Evolutionary conservation across 2,329 filamentous ascomycete genomes (phyloP), one percentile per base, ranked within the genome.

Genomic region (Xylaria sp.): DNA sequence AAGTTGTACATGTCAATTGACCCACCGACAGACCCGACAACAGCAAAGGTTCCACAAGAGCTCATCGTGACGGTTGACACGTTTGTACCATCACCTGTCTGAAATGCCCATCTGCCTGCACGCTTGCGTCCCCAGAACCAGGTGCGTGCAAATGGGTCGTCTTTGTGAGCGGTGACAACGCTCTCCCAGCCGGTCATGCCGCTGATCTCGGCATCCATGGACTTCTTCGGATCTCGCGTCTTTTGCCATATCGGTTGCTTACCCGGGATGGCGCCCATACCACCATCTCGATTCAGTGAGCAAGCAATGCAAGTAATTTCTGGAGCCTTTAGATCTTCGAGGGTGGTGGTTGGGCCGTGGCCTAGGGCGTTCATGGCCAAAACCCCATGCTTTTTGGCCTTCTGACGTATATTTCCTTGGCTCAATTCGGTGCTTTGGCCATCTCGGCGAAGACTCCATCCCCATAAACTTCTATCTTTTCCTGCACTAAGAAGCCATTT

Each of bases 61-160:
- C 93, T 97, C 69, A 99, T 91, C 12, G 94, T 89, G 23, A 99
- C 94, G 63, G 92, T 95, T 72, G 92, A 89, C 68, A 97, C 95
- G 76, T 94, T 88, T n/a, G 89, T 88, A 20, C 89, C 88, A 81
- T 99, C 96, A 50, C 91, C 88, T 0, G 94, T 98, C 73, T 92
- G 90, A 74, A 99, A 93, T 0, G 92, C 91, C 96, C 96, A 99
- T 72, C 96, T 88, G 12, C 96, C 96, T 58, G 96, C 94, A 75
- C 92, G 90, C 81, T 97, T 98, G 66, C 94, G 91, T 6, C 95
- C 96, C 94, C 96, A 98, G 82, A 98, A 98, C 96, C 96, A 99
- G 1, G 96, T 98, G 63, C 96, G 89, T 20, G 94, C 96, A 77
- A 89, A 92, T 54, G 90, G 87, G 77, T 98, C 95, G 61, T 91